These are phyloP conservation scores for Erodium moschatum DNA, from an alignment of 441 rosid genomes.

Conservation along the genomic window DNA sequence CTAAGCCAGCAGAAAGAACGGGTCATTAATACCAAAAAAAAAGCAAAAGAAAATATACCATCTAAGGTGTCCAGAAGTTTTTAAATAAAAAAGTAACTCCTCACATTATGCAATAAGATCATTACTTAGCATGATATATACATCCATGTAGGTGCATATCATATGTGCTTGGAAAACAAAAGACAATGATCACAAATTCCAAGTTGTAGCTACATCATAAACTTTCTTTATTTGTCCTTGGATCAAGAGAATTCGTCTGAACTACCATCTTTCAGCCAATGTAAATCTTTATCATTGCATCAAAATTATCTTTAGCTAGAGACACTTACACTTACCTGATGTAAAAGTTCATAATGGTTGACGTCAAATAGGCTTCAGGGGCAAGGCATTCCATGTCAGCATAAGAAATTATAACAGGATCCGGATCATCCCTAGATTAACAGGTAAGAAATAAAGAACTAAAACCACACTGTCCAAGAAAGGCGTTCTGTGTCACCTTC, in stretches of 20 bases:
- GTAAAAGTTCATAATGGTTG: slow-evolving; percentile 81
- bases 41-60: background rate
- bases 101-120: background rate
- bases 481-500: background rate
- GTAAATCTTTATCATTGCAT: background rate
- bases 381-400: slow-evolving; percentile 54
- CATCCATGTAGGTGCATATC: background rate
- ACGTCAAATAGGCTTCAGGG: slow-evolving; percentile 57
- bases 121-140: background rate
- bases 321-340: slow-evolving; percentile 42
- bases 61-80: background rate
- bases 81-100: background rate
- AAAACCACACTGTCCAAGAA: background rate
- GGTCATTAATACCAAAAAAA: background rate
- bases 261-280: background rate
- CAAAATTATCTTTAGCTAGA: background rate
- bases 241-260: background rate
- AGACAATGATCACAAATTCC: background rate
- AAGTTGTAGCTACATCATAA: no score
- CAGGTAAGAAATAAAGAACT: background rate
- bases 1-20: slow-evolving; percentile 25
- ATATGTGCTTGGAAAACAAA: background rate
- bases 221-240: background rate
- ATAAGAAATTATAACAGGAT: slow-evolving; percentile 51
- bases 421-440: slow-evolving; percentile 58